Evolutionary conservation across 179 eudicot genomes (phyloP).

Genomic region (Spinacia oleracea): DNA sequence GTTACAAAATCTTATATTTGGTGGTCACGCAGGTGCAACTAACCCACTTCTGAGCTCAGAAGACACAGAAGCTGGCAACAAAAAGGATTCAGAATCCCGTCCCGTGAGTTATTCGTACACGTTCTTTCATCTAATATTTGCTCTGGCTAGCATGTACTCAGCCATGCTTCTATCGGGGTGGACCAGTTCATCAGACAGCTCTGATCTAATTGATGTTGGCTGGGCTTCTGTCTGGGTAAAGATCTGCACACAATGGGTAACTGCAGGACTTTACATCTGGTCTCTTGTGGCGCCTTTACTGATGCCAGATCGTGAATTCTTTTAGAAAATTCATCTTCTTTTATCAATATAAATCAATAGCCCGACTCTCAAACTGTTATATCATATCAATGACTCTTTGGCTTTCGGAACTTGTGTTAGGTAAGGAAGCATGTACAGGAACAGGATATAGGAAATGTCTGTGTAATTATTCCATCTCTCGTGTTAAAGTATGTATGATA

Average conservation of each 20-base stretch:
- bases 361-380: background rate
- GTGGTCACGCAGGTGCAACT: constrained; percentile 44
- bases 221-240: constrained; percentile 99
- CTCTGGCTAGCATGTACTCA: constrained; percentile 97
- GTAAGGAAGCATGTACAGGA: constrained; percentile 17
- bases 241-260: constrained; percentile 84
- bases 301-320: constrained; percentile 87
- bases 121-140: constrained; percentile 92
- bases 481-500: background rate
- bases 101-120: constrained; percentile 90
- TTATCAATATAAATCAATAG: background rate
- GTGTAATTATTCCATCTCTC: constrained; percentile 12
- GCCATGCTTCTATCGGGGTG: constrained; percentile 98
- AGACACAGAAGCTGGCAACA: constrained; percentile 64
- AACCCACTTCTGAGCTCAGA: constrained; percentile 68
- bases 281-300: constrained; percentile 84
- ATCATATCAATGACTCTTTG: background rate
- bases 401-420: background rate
- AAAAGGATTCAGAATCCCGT: constrained; percentile 49
- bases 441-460: constrained; percentile 9
- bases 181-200: constrained; percentile 74
- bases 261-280: constrained; percentile 89
- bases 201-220: constrained; percentile 85
- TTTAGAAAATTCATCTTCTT: background rate
- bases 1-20: background rate